phyloP scores from a whole-genome alignment of 2,329 filamentous ascomycete genomes.

The Clarireedia monteithiana region DNA sequence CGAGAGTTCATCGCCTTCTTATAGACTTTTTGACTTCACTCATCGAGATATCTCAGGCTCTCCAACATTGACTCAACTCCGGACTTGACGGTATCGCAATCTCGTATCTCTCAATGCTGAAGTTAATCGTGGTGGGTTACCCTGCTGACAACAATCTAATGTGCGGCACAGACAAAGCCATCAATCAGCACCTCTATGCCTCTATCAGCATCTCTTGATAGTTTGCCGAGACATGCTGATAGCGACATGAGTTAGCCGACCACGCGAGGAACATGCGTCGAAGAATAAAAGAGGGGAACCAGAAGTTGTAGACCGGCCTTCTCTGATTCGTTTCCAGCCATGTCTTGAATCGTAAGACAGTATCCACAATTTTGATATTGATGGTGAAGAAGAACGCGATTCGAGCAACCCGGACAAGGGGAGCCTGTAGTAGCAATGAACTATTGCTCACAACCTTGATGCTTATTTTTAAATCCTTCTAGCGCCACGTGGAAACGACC shows the following conservation, averaged over 20 bases:
- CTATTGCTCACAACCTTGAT: background rate
- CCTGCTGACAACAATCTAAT: background rate
- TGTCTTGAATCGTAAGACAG: background rate
- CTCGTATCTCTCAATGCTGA: background rate
- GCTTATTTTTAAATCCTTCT: background rate
- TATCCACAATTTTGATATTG: background rate
- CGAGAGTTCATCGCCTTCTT: conserved; percentile 1
- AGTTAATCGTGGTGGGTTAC: background rate
- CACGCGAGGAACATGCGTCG: background rate
- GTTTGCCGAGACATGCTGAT: background rate
- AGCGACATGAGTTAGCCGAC: background rate
- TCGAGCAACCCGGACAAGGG: background rate
- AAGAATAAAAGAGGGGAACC: background rate
- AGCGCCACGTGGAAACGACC: background rate
- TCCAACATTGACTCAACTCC: background rate
- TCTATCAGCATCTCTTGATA: background rate
- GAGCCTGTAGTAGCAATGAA: background rate
- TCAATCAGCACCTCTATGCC: background rate
- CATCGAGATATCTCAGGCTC: background rate
- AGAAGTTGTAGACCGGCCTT: background rate
- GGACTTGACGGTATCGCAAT: background rate
- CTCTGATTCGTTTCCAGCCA: background rate
- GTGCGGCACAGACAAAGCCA: background rate
- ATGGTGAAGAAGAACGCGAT: background rate
- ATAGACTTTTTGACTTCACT: conserved; percentile 4